Base-by-base conservation (phyloP, 192 early-diverging fungal species). In the Entomortierella beljakovae region DNA sequence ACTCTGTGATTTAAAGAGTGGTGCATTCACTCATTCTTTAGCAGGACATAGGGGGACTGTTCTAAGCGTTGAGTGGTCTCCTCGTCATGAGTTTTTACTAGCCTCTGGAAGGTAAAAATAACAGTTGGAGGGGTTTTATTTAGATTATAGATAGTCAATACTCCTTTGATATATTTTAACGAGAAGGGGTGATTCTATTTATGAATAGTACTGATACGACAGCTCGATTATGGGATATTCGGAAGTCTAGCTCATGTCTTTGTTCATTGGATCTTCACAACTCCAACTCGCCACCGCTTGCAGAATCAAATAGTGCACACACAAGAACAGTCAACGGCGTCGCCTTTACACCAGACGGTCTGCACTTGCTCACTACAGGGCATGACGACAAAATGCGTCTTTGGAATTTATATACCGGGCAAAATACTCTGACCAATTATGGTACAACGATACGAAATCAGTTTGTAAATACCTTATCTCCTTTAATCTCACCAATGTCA, bases 151-250 rank as follows among this genome's bases (percentile, higher is more conserved):
- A n/a, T n/a, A n/a, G n/a, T n/a, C n/a, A n/a, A n/a, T n/a, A n/a
- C n/a, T n/a, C n/a, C n/a, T n/a, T n/a, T n/a, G n/a, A n/a, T n/a
- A n/a, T n/a, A n/a, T n/a, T n/a, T n/a, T n/a, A n/a, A n/a, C n/a
- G n/a, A n/a, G n/a, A n/a, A n/a, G n/a, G n/a, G n/a, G n/a, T n/a
- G n/a, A n/a, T n/a, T n/a, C n/a, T 46, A 15, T 16, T 3, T 46
- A 11, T 16, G 43, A 46, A 2, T 61, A 92, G 90, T 37, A 76
- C 70, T 6, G 93, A 95, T 64, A 87, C 88, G 23, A 88, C 85
- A 2, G 71, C 94, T 3, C 82, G 88, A 15, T 67, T 96, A 48
- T 98, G 96, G 96, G 96, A 98, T 77, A 90, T 96, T 33, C 89
- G 96, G 37, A 90, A 89, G 59, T 87, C 94, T 8, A 71, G 86